phyloP scores from a whole-genome alignment of 169 alveolate species.

The Plasmodium yoelii region DNA sequence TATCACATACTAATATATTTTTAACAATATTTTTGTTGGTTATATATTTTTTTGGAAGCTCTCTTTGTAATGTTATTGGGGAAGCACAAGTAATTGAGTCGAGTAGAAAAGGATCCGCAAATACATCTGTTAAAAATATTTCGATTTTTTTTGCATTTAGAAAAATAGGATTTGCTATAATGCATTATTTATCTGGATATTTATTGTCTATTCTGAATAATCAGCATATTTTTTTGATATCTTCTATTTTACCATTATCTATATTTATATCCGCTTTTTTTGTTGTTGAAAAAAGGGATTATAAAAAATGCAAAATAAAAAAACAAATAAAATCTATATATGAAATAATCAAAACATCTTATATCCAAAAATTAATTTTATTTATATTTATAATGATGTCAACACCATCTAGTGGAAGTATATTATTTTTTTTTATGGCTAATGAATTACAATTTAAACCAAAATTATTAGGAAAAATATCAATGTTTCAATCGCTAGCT shows the following conservation, averaged over 20 bases:
- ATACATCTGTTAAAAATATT: slow-evolving; percentile 81
- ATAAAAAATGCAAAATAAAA: slow-evolving; percentile 30
- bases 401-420: slow-evolving; percentile 90
- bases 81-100: slow-evolving; percentile 92
- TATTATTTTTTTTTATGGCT: slow-evolving; percentile 91
- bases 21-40: slow-evolving; percentile 82
- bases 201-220: slow-evolving; percentile 68
- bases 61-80: slow-evolving; percentile 91
- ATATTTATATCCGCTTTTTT: slow-evolving; percentile 83
- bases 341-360: slow-evolving; percentile 75
- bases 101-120: slow-evolving; percentile 80
- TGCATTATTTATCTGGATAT: slow-evolving; percentile 87
- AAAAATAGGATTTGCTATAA: slow-evolving; percentile 86
- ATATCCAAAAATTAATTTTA: slow-evolving; percentile 79
- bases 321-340: slow-evolving; percentile 64
- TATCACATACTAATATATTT: slow-evolving; percentile 63
- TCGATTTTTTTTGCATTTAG: slow-evolving; percentile 88
- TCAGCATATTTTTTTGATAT: slow-evolving; percentile 85
- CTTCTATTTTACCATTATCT: slow-evolving; percentile 83
- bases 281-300: slow-evolving; percentile 78
- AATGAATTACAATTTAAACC: slow-evolving; percentile 89
- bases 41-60: slow-evolving; percentile 81
- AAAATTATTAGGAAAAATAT: slow-evolving; percentile 87
- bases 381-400: slow-evolving; percentile 85
- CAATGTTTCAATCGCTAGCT: slow-evolving; percentile 88